Evolutionary conservation across 768 basidiomycete genomes (phyloP).

Genomic region (Dentipellis sp.): DNA sequence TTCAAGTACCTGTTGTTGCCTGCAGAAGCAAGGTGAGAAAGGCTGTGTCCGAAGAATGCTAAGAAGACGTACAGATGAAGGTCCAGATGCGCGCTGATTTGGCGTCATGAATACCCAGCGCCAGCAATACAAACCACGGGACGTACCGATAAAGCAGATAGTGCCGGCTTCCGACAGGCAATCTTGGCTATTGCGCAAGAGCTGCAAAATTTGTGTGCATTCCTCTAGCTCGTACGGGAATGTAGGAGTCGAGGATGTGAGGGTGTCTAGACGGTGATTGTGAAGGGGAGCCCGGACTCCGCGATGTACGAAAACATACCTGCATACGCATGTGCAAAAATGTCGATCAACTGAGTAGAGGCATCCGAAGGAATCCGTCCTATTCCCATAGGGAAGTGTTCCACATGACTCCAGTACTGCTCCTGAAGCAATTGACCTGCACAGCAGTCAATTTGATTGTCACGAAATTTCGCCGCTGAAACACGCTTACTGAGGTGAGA

Average conservation of each 20-base stretch:
- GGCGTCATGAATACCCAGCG: no score
- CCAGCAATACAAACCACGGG: no score
- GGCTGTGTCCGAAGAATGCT: not conserved
- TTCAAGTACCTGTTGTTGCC: not conserved
- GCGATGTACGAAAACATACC: not conserved
- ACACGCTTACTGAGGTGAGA: conserved; percentile 1
- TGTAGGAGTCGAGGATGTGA: not conserved
- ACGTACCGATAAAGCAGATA: not conserved
- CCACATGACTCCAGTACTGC: conserved; percentile 1
- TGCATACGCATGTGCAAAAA: not conserved
- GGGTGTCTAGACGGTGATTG: not conserved
- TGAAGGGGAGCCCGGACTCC: not conserved
- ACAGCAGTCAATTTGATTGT: not conserved
- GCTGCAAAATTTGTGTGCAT: not conserved
- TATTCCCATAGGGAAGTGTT: not conserved
- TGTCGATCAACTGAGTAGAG: not conserved
- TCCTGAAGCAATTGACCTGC: not conserved
- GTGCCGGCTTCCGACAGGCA: not conserved
- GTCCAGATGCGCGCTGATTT: not conserved
- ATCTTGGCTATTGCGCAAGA: not conserved
- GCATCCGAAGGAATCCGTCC: not conserved
- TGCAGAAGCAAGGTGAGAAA: not conserved
- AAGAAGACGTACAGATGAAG: not conserved
- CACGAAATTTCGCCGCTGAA: not conserved
- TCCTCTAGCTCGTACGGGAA: not conserved